Percentiles rank a stretch among this genome's conserved stretches.
These are phyloP conservation scores for Macrolepiota albuminosa DNA, from an alignment of 768 basidiomycete species.

Conservation along the genomic window DNA sequence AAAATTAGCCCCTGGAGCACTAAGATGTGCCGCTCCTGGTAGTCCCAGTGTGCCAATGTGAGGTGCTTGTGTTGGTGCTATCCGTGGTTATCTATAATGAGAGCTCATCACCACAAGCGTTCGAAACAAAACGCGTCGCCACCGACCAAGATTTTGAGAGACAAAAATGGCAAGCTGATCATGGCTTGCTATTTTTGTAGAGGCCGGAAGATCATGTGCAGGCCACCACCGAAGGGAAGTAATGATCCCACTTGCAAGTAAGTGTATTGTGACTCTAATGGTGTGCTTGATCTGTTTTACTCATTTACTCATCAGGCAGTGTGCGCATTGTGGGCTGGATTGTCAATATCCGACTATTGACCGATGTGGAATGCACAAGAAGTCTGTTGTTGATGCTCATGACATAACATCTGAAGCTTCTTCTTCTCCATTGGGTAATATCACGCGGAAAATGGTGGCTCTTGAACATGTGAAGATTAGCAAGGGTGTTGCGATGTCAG, in stretches of 20 bases:
- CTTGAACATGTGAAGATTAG: neutral
- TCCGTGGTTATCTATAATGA: too few relatives aligned
- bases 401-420: neutral
- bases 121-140: neutral
- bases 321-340: neutral
- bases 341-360: neutral
- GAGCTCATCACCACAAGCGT: neutral
- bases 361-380: neutral
- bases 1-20: too few relatives aligned
- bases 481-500: neutral
- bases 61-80: too few relatives aligned
- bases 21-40: too few relatives aligned
- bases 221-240: conserved; percentile 32
- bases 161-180: conserved; percentile 28
- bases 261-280: too few relatives aligned
- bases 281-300: too few relatives aligned
- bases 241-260: conserved; percentile 1
- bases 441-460: too few relatives aligned
- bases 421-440: neutral
- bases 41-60: too few relatives aligned
- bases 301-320: too few relatives aligned
- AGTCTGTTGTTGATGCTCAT: too few relatives aligned
- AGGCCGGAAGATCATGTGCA: conserved; percentile 49
- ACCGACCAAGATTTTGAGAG: neutral
- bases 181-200: conserved; percentile 47